Evolutionary conservation across 2,329 filamentous ascomycete genomes (phyloP).

Genomic region (Paecilomyces niveus): DNA sequence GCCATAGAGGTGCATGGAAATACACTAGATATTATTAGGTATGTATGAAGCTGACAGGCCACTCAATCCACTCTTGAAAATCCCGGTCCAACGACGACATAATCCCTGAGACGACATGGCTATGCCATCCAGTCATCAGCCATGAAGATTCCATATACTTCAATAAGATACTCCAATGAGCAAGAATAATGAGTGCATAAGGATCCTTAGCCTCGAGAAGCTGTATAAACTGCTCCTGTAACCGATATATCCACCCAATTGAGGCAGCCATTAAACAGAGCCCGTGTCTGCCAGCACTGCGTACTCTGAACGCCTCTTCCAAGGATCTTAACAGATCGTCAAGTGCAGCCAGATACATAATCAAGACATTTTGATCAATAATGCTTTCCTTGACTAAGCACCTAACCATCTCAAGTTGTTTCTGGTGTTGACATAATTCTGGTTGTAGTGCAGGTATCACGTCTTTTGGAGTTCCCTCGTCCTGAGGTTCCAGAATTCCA

Average conservation of each 20-base stretch:
- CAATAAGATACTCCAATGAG: conserved; percentile 24
- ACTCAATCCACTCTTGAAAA: conserved; percentile 16
- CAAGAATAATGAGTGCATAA: conserved; percentile 19
- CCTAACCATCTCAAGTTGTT: neutral
- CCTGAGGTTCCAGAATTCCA: conserved; percentile 13
- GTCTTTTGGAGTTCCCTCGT: neutral
- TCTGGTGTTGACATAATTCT: neutral
- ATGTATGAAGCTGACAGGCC: neutral
- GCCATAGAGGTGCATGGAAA: neutral
- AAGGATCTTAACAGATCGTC: neutral
- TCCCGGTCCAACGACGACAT: conserved; percentile 9
- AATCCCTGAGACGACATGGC: conserved; percentile 25
- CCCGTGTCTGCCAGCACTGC: neutral
- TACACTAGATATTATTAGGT: neutral
- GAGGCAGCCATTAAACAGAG: neutral
- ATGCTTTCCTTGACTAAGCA: neutral
- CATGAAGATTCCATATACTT: conserved; percentile 22
- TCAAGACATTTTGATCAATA: neutral
- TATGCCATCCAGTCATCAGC: conserved; percentile 27
- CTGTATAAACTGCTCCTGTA: neutral
- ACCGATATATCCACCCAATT: neutral
- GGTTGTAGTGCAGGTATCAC: conserved; percentile 8
- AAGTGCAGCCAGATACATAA: neutral
- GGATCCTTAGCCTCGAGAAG: conserved; percentile 20
- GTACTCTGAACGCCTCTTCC: neutral